Evolutionary conservation across 352 stramenopile genomes (phyloP).

Genomic region (Globisporangium perplexum): DNA sequence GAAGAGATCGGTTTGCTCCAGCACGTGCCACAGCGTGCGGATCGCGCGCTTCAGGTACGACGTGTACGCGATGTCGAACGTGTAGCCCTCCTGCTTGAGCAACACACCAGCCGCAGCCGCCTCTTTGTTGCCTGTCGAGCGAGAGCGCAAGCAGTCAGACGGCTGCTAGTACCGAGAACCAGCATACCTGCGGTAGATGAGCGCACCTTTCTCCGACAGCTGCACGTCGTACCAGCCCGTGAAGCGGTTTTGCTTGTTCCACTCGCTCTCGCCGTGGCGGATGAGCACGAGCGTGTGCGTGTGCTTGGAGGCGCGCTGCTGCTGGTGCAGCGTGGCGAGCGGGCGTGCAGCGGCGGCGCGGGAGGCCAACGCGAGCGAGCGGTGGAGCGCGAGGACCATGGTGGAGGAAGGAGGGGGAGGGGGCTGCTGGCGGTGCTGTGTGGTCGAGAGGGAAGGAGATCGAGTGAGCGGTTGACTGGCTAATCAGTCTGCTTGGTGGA

Average conservation of each 20-base stretch:
- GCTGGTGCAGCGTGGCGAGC: conserved; percentile 32
- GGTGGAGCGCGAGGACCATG: conserved; percentile 59
- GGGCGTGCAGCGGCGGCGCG: conserved; percentile 24
- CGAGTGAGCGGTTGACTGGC: no score
- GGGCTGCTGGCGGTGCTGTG: conserved; percentile 20
- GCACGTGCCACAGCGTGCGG: conserved; percentile 95
- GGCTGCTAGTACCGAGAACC: neutral
- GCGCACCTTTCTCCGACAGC: conserved; percentile 69
- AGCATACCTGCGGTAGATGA: neutral
- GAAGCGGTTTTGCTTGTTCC: conserved; percentile 94
- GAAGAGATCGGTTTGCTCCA: conserved; percentile 97
- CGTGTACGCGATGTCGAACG: conserved; percentile 94
- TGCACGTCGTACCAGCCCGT: conserved; percentile 94
- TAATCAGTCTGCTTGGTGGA: neutral
- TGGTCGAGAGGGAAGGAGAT: neutral
- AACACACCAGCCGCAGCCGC: conserved; percentile 86
- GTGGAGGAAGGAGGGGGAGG: neutral
- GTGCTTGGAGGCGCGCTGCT: conserved; percentile 65
- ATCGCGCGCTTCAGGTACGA: conserved; percentile 96
- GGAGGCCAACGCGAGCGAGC: conserved; percentile 36
- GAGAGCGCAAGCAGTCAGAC: neutral
- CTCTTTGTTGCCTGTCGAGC: conserved; percentile 74
- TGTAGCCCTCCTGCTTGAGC: conserved; percentile 90
- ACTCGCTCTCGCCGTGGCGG: conserved; percentile 92
- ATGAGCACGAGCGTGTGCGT: conserved; percentile 90